A percentile compares a stretch with the other conserved stretches of the same genome.
phyloP scores from a whole-genome alignment of 371 early-diverging fungal species.

The Mucor sp. region DNA sequence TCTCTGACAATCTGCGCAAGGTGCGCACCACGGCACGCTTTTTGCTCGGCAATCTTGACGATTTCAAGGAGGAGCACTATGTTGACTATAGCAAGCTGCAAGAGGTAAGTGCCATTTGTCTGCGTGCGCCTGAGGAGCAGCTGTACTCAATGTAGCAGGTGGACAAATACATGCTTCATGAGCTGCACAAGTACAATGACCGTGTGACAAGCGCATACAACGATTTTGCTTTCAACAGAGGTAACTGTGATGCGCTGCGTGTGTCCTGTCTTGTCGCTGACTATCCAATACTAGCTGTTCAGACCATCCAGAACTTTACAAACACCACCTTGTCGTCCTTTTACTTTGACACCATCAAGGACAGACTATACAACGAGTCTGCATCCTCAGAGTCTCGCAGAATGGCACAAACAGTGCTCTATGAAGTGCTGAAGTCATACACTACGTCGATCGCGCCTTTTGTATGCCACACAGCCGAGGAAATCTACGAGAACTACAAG shows the following conservation, averaged over 20 bases:
- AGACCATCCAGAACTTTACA: slow-evolving; percentile 70
- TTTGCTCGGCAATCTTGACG: slow-evolving; percentile 79
- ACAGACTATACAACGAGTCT: slow-evolving; percentile 74
- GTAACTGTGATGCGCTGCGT: slow-evolving; percentile 26
- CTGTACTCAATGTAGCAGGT: slow-evolving; percentile 29
- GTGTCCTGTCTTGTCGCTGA: not conserved
- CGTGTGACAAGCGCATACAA: slow-evolving; percentile 63
- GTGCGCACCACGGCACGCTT: slow-evolving; percentile 80
- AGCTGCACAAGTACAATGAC: slow-evolving; percentile 62
- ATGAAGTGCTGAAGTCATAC: slow-evolving; percentile 70
- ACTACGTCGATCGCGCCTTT: slow-evolving; percentile 69
- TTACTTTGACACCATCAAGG: slow-evolving; percentile 86
- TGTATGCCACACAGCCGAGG: slow-evolving; percentile 77
- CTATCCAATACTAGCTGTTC: too few species aligned
- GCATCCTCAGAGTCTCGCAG: slow-evolving; percentile 44
- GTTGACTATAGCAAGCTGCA: slow-evolving; percentile 59
- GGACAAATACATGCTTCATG: slow-evolving; percentile 74
- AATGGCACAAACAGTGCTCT: slow-evolving; percentile 72
- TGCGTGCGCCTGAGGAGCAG: not conserved
- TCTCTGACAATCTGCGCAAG: slow-evolving; percentile 75
- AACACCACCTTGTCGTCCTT: slow-evolving; percentile 74
- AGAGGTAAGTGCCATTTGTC: slow-evolving; percentile 23
- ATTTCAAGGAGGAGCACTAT: slow-evolving; percentile 54
- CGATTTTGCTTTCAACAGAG: slow-evolving; percentile 67
- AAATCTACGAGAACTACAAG: slow-evolving; percentile 72